Conservation (phyloP, 2,329 filamentous ascomycete species). For the Biscogniauxia marginata region DNA sequence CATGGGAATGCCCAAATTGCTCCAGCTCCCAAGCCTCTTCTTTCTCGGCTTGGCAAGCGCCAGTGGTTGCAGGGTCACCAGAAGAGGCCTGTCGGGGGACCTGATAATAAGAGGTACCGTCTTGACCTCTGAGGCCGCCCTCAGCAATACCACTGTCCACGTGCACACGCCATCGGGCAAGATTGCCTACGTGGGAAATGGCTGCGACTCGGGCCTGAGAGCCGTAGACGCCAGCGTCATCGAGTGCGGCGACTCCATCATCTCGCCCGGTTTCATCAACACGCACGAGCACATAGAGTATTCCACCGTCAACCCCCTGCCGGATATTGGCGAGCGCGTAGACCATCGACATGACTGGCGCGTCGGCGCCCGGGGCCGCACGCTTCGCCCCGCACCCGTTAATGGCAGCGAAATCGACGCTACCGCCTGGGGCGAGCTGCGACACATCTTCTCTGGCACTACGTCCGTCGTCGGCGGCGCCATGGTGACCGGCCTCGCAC, state of each 20-base stretch:
- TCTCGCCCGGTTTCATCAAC: constrained; percentile 33
- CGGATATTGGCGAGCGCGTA: constrained; percentile 21
- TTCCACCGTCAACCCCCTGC: constrained; percentile 24
- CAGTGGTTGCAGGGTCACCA: constrained; percentile 11
- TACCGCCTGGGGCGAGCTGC: constrained; percentile 29
- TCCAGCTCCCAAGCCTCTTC: not conserved
- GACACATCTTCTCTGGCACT: constrained; percentile 31
- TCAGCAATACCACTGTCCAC: constrained; percentile 22
- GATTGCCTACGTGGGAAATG: constrained; percentile 18
- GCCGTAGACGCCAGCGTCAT: constrained; percentile 18
- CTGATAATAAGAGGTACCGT: constrained; percentile 41
- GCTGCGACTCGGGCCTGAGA: constrained; percentile 5
- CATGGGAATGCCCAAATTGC: not conserved
- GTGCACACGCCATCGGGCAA: constrained; percentile 23
- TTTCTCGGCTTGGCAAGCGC: not conserved
- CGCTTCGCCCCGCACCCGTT: constrained; percentile 16
- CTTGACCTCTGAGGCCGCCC: constrained; percentile 33
- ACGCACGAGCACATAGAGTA: constrained; percentile 31
- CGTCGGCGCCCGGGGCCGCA: constrained; percentile 21
- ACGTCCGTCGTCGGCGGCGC: constrained; percentile 29
- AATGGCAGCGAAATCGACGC: constrained; percentile 24
- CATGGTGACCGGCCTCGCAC: constrained; percentile 27
- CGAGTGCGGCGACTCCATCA: constrained; percentile 25
- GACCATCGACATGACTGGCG: constrained; percentile 33
- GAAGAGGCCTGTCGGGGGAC: constrained; percentile 11